Base-by-base conservation (phyloP, 2,329 filamentous ascomycete species). In the Madurella mycetomatis region DNA sequence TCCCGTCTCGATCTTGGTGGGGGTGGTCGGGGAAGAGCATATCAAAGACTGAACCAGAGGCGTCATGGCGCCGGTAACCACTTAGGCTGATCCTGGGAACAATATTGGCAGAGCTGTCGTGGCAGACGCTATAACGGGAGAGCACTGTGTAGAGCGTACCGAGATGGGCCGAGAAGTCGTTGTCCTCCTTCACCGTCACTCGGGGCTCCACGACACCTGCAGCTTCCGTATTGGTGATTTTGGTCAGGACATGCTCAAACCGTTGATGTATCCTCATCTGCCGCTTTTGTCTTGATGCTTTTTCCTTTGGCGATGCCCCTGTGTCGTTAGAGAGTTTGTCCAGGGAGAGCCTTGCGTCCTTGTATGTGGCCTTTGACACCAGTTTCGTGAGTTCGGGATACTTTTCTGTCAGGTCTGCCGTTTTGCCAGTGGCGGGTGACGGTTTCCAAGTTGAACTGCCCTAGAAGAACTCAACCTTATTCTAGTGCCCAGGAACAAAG, bases 11-110 rank as follows among this genome's bases (percentile, higher is more conserved):
- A 7, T 25, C n/a, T 31, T 45, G 18, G 41, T 51, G 49, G n/a
- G 49, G 49, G 18, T 51, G 49, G 25, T 51, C 41, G 17, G 41
- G 49, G 18, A 51, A 51, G 25, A 51, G 32, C 16, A 51, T 37
- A 25, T 51, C 49, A 17, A 51, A 51, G 11, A 32, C 19, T 7
- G 49, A 51, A 17, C 49, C 41, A 17, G 41, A 44, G 17, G 19
- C 18, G n/a, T 41, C n/a, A 40, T 46, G 49, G n/a, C 19, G 34
- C 32, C 49, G 41, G 16, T 51, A 51, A n/a, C 49, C 49, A n/a
- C 41, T 45, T 30, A 51, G 18, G 32, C 49, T 51, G 41, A 51
- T 41, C 30, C 45, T 51, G 5, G 49, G 49, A 11, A 51, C 18
- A 41, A 51, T 51, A 11, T 45, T 16, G 17, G 25, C 30, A 5